These are phyloP conservation scores for Linum trigynum DNA, from an alignment of 345 rosid species.

Conservation along the genomic window DNA sequence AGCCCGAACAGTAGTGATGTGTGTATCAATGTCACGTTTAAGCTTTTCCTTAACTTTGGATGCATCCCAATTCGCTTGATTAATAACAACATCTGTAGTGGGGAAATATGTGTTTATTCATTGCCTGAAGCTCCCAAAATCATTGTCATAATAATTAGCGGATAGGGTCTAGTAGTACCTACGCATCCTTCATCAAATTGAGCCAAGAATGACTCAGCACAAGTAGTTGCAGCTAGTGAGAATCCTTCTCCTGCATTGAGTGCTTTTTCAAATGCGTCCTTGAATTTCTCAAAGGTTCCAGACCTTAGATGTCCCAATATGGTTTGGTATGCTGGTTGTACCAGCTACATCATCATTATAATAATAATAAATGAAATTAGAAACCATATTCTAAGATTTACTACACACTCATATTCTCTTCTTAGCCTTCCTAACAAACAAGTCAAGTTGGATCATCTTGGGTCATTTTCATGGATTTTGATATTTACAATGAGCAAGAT, in stretches of 20 bases:
- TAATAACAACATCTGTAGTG: conserved; percentile 64
- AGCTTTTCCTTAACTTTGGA: conserved; percentile 70
- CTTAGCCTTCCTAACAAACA: too few relatives aligned
- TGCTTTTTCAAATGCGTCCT: conserved; percentile 69
- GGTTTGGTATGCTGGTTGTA: conserved; percentile 77
- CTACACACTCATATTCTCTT: too few relatives aligned
- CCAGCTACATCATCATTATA: conserved; percentile 40
- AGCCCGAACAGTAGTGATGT: conserved; percentile 67
- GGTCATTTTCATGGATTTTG: too few relatives aligned
- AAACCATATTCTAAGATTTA: too few relatives aligned
- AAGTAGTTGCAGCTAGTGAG: conserved; percentile 46
- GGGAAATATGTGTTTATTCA: too few relatives aligned
- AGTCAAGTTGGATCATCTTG: too few relatives aligned
- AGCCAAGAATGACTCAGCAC: conserved; percentile 40
- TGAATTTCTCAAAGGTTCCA: conserved; percentile 57
- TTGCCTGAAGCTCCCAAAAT: too few relatives aligned
- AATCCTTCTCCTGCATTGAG: conserved; percentile 74
- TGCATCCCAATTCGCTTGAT: conserved; percentile 88
- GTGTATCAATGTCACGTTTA: conserved; percentile 76
- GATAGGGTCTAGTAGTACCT: conserved; percentile 32
- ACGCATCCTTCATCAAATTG: conserved; percentile 61
- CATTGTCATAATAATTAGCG: too few relatives aligned
- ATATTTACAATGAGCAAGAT: too few relatives aligned
- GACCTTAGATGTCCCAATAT: conserved; percentile 72
- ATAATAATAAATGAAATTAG: conserved; percentile 7